Evolutionary conservation across 2,329 filamentous ascomycete species (phyloP), one percentile per base, ranked within the genome.

Genomic region (Fusarium verticillioides): DNA sequence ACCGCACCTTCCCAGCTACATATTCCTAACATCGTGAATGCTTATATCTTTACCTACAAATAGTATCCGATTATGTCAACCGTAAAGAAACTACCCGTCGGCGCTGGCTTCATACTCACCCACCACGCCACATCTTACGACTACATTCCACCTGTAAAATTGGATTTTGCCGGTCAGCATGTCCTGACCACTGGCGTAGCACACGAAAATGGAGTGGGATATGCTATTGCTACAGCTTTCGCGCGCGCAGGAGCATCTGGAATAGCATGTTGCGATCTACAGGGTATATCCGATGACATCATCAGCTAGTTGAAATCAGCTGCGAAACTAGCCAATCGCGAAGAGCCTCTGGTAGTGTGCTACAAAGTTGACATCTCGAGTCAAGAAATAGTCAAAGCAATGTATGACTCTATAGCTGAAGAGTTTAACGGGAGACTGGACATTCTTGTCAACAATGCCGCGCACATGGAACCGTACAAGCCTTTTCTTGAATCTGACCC

Each of bases 331-430:
- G 34, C 34, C 15, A 36, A 36, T 36, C 34, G 34, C 16, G 34
- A 36, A 36, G 15, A 36, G 34, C 34, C 34, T 18, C 34, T 36
- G 34, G 34, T 36, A 9, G 1, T 36, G 15, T 3, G 8, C 8
- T 16, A 18, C 9, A 18, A 9, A 18, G 9, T 9, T 2, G 34
- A 36, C 15, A 36, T 36, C 15, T 36, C 34, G 8, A 36, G 34
- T 15, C 15, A 36, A 18, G 34, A 36, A 18, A 36, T 9, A 18
- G 16, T 36, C 8, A 5, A 36, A 36, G 34, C 8, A 36, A 36
- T 36, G 15, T 36, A 36, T 9, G 15, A n/a, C 3, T 49, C 46
- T 3, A 3, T 49, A 18, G 7, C 15, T 4, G 0, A 7, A 30
- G 13, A n/a, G 3, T 49, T 49, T 9, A 32, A 6, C 4, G 28